phyloP scores from a whole-genome alignment of 1,139 yeast genomes.

The Suhomyces taliae region DNA sequence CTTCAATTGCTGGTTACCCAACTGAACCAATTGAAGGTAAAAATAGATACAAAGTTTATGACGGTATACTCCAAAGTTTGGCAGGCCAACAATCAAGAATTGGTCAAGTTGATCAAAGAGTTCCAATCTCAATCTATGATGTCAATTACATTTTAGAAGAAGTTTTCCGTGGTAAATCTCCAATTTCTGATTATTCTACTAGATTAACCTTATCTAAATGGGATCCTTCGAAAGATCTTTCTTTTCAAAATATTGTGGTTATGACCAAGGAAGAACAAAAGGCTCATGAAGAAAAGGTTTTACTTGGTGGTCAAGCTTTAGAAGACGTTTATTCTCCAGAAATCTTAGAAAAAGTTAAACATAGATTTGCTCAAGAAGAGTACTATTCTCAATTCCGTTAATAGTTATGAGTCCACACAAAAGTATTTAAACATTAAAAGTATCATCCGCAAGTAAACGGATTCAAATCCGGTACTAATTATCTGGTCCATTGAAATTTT shows the following conservation, averaged over 20 bases:
- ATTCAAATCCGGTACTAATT: too few species aligned
- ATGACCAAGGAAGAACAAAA: conserved; percentile 88
- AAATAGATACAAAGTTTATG: conserved; percentile 80
- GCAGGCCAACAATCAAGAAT: conserved; percentile 86
- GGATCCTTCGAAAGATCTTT: conserved; percentile 62
- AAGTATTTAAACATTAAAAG: too few species aligned
- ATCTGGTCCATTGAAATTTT: too few species aligned
- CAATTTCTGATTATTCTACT: conserved; percentile 81
- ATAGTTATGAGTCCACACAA: neutral
- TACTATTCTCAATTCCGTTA: conserved; percentile 59
- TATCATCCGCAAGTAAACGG: too few species aligned
- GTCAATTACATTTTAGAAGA: conserved; percentile 88
- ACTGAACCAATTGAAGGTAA: conserved; percentile 90
- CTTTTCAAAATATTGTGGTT: conserved; percentile 74
- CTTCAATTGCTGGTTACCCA: conserved; percentile 83
- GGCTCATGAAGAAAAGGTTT: conserved; percentile 70
- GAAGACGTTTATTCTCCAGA: conserved; percentile 65
- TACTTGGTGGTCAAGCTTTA: conserved; percentile 61
- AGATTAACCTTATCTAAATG: conserved; percentile 78
- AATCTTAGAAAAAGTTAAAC: conserved; percentile 56
- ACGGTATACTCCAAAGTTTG: conserved; percentile 74
- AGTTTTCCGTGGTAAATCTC: conserved; percentile 88
- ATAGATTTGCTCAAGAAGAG: conserved; percentile 70
- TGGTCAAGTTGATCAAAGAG: conserved; percentile 65
- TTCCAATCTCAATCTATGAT: conserved; percentile 71